Evolutionary conservation across 768 basidiomycete species (phyloP), one percentile per base, ranked within the genome.

Genomic region (Boletus sp.): DNA sequence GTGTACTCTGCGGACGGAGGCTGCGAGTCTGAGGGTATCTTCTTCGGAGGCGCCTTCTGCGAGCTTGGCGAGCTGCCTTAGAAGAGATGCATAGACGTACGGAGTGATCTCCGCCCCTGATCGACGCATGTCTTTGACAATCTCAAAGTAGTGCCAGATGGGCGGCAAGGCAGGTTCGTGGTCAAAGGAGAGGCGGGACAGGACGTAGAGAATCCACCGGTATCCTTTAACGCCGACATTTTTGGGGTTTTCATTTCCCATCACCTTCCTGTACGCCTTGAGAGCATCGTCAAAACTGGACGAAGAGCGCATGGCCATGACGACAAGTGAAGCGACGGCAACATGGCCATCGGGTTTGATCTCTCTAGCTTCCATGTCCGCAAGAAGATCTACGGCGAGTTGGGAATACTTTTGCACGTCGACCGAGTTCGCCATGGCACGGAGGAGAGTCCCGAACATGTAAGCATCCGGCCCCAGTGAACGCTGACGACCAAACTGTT

Each of bases 111-210:
- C 72, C 49, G 84, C 71, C 21, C 88, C 87, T 2, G 81, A 79
- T 13, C 72, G 69, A 27, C 82, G 84, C 90, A 95, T 94, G 71
- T 93, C 90, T 35, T 77, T 79, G 53, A 93, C 78, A 47, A 95
- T 87, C 50, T 80, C 79, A 68, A 93, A 84, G 69, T 89, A 91
- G 50, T 83, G 76, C 56, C 75, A 70, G 46, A 69, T 74, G 57
- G 67, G 81, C 58, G 66, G 80, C 65, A 58, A 76, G 25, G 75
- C 62, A 17, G 70, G 54, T 34, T 51, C 65, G 21, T 77, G 66
- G 43, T 73, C 71, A 53, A 83, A 84, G 9, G 80, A 76, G 50
- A 89, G 74, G 25, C 77, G 75, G 64, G 82, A 79, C 60, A 90
- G 85, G 3, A 80, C 78, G 56, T 81, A 72, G 49, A 93, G 76